Evolutionary conservation across 73 alveolate species (phyloP).

Genomic region (Vitrella brassicaformis): DNA sequence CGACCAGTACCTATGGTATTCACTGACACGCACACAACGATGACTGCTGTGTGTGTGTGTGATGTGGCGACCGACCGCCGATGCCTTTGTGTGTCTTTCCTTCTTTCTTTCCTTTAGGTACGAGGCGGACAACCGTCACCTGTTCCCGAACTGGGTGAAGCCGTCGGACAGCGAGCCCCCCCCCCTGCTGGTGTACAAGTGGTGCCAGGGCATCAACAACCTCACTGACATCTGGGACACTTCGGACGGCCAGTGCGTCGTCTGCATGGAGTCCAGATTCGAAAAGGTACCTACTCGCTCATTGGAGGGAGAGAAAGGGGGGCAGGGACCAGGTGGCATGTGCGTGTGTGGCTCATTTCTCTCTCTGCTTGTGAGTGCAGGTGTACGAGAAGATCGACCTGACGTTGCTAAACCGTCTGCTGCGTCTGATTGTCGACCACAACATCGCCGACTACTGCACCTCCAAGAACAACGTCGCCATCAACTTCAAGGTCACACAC

Average conservation of each 20-base stretch:
- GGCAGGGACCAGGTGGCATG: not conserved
- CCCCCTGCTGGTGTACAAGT: constrained; percentile 97
- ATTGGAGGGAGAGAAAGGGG: constrained; percentile 4
- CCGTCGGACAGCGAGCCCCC: constrained; percentile 99
- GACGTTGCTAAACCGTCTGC: constrained; percentile 86
- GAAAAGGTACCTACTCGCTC: constrained; percentile 53
- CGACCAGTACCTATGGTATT: constrained; percentile 93
- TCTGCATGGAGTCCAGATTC: constrained; percentile 83
- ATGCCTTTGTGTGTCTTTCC: no score
- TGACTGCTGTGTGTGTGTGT: no score
- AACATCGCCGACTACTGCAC: constrained; percentile 99
- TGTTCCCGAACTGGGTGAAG: constrained; percentile 99
- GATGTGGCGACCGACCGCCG: no score
- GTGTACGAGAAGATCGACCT: constrained; percentile 87
- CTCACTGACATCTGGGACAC: constrained; percentile 97
- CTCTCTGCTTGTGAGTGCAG: not conserved
- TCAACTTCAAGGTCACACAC: constrained; percentile 85
- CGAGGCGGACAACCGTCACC: constrained; percentile 98
- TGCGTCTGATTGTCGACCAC: constrained; percentile 96
- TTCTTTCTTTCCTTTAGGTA: no score
- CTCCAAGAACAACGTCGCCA: constrained; percentile 92
- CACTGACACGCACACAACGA: not conserved
- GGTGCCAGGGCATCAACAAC: constrained; percentile 99
- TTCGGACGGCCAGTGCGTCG: constrained; percentile 91
- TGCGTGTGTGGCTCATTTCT: not conserved